Base-by-base conservation (phyloP, 768 basidiomycete genomes). In the Russula vinacea region DNA sequence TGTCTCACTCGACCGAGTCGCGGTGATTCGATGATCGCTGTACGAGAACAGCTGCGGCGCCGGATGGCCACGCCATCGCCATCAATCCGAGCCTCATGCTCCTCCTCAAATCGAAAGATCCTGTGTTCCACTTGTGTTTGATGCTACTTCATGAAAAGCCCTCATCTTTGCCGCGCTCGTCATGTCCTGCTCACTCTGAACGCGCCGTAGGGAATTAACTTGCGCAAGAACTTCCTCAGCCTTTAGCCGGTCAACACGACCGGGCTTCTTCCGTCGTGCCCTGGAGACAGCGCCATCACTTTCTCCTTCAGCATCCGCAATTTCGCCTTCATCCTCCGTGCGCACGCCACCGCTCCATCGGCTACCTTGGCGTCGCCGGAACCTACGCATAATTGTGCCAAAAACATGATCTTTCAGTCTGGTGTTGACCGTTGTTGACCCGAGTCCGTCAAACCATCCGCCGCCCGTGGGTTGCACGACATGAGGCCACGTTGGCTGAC, bases 391-490 rank as follows among this genome's bases (percentile, higher is more conserved):
- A 37, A 98, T 86, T 19, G 91, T 90, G 65, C 85, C 90, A 73
- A 99, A 96, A 52, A 99, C 93, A 69, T 96, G 94, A 71, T 98
- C 94, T 75, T 94, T 95, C 62, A 99, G 78, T 73, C 85, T 91
- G 44, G 90, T 93, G 74, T 99, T 98, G 64, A 98, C 94, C 58
- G 87, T 83, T 6, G 97, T 98, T 16, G 90, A 92, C 1, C 96
- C 96, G 2, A 88, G 90, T 3, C 95, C 96, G 39, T 89, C 92
- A 69, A 94, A 94, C 79, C 82, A 83, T 52, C 81, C 81, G 14
- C 79, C 78, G 47, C 56, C 55, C 1, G 60, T 26, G 8, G 52
- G 35, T 11, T 58, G 42, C 10, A 56, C 3, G 7, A 19, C 2
- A 47, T 62, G 35, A 47, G 58, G 59, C 6, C 64, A 39, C 13